Conservation (phyloP, 2,329 filamentous ascomycete species). For the Fusarium sp. region DNA sequence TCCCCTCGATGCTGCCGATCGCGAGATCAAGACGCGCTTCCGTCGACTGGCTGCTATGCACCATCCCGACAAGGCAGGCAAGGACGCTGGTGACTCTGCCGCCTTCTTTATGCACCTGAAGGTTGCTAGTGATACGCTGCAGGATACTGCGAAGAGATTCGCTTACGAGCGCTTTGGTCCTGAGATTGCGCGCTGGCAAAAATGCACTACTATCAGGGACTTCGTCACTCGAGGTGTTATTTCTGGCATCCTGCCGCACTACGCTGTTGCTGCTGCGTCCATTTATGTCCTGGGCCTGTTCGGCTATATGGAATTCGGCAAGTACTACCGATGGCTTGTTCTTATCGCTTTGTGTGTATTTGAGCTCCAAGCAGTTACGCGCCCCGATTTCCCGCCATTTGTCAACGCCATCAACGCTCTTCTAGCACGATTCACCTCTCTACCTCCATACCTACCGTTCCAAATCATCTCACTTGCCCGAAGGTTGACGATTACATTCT, state of each 20-base stretch:
- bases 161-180: conserved; percentile 92
- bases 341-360: conserved; percentile 64
- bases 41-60: conserved; percentile 75
- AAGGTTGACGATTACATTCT: conserved; percentile 79
- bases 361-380: conserved; percentile 67
- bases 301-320: conserved; percentile 75
- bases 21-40: conserved; percentile 85
- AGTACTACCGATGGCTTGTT: conserved; percentile 73
- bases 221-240: conserved; percentile 74
- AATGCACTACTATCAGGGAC: conserved; percentile 76
- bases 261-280: conserved; percentile 65
- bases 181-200: conserved; percentile 72
- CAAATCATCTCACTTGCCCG: conserved; percentile 82
- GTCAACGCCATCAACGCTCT: conserved; percentile 60
- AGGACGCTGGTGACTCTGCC: conserved; percentile 48
- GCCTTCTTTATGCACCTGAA: conserved; percentile 83
- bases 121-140: conserved; percentile 82
- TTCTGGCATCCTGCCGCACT: conserved; percentile 69
- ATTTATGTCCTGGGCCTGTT: conserved; percentile 71
- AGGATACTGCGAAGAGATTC: conserved; percentile 81
- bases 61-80: conserved; percentile 86
- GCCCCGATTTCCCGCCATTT: conserved; percentile 62
- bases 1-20: conserved; percentile 74
- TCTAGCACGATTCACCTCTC: conserved; percentile 53
- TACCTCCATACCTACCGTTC: conserved; percentile 81